phyloP scores from a whole-genome alignment of 805 yeast genomes.

The Spathaspora gorwiae region DNA sequence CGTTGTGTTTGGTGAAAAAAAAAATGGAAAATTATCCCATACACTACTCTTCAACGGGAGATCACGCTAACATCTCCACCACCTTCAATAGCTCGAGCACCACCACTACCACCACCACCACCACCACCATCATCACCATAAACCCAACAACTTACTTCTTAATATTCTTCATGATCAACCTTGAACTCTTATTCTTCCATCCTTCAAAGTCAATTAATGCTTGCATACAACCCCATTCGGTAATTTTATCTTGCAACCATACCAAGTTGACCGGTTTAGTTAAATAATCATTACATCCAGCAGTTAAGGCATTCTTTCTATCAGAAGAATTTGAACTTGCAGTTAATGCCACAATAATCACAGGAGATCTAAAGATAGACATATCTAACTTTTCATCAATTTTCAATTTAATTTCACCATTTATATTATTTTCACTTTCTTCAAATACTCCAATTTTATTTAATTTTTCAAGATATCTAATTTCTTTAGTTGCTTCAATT shows the following conservation, averaged over 20 bases:
- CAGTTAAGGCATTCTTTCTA: conserved; percentile 84
- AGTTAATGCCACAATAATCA: conserved; percentile 95
- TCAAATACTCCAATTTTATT: conserved; percentile 73
- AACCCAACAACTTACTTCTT: not conserved
- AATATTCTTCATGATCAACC: conserved; percentile 1
- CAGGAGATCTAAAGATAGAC: conserved; percentile 78
- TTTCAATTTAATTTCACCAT: conserved; percentile 21
- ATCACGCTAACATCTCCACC: no score
- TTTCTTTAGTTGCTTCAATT: conserved; percentile 89
- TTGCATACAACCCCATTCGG: conserved; percentile 99
- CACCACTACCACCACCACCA: no score
- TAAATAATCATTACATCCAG: conserved; percentile 95
- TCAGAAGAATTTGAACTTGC: conserved; percentile 83
- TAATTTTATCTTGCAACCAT: conserved; percentile 90
- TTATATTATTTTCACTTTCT: conserved; percentile 25
- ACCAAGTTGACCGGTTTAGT: conserved; percentile 93
- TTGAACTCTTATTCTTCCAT: conserved; percentile 50
- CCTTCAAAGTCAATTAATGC: conserved; percentile 93
- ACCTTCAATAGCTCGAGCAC: no score
- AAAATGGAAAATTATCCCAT: no score
- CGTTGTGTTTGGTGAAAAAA: no score
- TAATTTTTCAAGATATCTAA: conserved; percentile 74
- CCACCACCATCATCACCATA: no score
- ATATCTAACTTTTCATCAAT: conserved; percentile 56
- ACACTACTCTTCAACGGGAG: no score